Evolutionary conservation across 2,329 filamentous ascomycete genomes (phyloP), one percentile per base, ranked within the genome.

Genomic region (Allantophomopsis cytisporea): DNA sequence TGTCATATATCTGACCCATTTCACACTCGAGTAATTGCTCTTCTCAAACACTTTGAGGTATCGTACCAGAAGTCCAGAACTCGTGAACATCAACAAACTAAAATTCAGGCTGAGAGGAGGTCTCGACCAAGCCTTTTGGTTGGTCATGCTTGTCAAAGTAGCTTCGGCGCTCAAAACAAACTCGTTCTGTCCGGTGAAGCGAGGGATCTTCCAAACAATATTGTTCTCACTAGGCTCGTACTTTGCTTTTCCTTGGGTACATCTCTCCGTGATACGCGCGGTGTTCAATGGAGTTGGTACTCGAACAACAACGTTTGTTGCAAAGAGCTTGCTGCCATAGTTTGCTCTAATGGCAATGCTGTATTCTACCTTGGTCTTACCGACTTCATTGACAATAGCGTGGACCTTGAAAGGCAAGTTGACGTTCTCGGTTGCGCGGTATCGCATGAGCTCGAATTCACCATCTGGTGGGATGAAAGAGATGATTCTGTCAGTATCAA

Each of bases 11-110:
- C 91, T 71, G 51, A 98, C 91, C 91, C 91, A 98, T 62, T 98
- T 98, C 37, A 98, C 91, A 56, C 87, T 94, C 46, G 84, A 93
- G 60, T 98, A 98, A 61, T 96, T 96, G 61, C 76, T 91, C 77
- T 98, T 98, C 66, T 98, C 91, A 65, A 98, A 98, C 2, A 98
- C 91, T 64, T 98, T 98, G 42, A 98, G 64, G 60, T 98, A 98
- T 37, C 93, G 70, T 41, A 98, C 91, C 47, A 98, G 58, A 55
- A 98, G 59, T 1, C 91, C 91, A 1, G 83, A 93, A 56, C 86
- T 94, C 15, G 91, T 98, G 57, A 98, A 98, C 93, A 98, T 98
- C 53, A 98, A 70, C 53, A 98, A 62, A 46, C 83, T 91, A 56
- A 98, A 98, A 60, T 77, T 91, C 60, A 98, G 65, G 60, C 80